A percentile compares a stretch with the other conserved stretches of the same genome.
These are phyloP conservation scores for Sporothrix pseudoabietina DNA, from an alignment of 2,329 filamentous ascomycete genomes.

Conservation along the genomic window DNA sequence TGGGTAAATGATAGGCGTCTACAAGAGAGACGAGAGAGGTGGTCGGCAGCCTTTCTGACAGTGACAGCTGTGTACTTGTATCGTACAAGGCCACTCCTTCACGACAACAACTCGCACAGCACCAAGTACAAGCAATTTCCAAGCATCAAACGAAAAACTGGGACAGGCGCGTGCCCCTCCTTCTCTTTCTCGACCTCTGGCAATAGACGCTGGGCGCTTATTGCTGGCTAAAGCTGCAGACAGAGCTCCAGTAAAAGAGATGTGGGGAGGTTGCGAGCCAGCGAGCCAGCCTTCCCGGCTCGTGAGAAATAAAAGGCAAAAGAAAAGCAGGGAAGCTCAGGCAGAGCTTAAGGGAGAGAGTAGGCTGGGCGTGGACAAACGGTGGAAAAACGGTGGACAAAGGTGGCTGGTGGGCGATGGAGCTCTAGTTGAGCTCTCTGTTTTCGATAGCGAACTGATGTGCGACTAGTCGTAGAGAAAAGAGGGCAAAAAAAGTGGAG, in stretches of 20 bases:
- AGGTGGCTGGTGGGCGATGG: background rate
- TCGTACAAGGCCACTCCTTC: background rate
- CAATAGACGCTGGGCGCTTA: conserved; percentile 1
- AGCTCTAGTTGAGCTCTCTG: background rate
- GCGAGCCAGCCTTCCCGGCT: background rate
- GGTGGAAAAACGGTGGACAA: background rate
- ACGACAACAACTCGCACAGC: background rate
- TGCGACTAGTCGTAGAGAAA: background rate
- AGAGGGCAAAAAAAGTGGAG: conserved; percentile 3
- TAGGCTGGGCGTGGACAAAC: background rate
- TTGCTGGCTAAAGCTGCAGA: background rate
- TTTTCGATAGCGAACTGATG: background rate
- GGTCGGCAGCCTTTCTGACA: background rate
- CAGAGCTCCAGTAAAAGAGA: background rate
- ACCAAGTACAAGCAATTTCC: background rate
- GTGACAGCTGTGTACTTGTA: background rate
- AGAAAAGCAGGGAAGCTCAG: background rate
- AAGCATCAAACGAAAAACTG: background rate
- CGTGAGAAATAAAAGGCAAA: background rate
- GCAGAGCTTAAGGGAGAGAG: background rate
- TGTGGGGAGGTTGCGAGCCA: background rate
- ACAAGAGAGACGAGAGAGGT: background rate
- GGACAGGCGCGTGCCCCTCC: conserved; percentile 2
- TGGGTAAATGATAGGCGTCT: background rate
- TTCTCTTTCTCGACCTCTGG: background rate